Evolutionary conservation across 2,329 filamentous ascomycete genomes (phyloP).

Genomic region (Alternaria triticimaculans): DNA sequence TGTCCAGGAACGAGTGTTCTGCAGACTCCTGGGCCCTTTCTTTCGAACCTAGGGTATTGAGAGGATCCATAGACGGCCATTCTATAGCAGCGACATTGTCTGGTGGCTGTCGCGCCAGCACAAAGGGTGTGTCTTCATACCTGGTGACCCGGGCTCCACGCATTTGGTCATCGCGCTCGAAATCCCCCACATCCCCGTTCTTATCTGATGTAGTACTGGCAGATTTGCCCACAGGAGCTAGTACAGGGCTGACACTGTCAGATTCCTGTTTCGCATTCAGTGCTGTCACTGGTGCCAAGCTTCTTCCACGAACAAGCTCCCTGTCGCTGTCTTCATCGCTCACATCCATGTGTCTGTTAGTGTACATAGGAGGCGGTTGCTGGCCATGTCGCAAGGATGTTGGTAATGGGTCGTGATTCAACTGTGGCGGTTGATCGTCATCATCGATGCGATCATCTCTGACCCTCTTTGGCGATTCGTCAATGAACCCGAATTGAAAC

Average conservation of each 20-base stretch:
- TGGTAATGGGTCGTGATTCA: conserved; percentile 29
- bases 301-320: conserved; percentile 2
- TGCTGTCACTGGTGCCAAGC: conserved; percentile 3
- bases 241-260: conserved; percentile 36
- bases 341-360: conserved; percentile 9
- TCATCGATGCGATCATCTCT: conserved; percentile 7
- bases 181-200: background rate
- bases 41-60: background rate
- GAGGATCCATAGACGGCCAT: background rate
- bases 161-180: background rate
- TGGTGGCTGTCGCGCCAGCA: background rate
- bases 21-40: background rate
- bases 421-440: conserved; percentile 30
- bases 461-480: background rate
- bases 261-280: conserved; percentile 5
- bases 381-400: background rate
- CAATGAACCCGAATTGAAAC: background rate
- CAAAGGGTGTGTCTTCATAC: background rate
- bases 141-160: background rate
- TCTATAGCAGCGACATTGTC: background rate
- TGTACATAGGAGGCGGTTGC: conserved; percentile 16
- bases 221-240: conserved; percentile 20
- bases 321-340: conserved; percentile 23
- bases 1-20: background rate
- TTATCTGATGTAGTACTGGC: conserved; percentile 7